A percentile compares a stretch with the other conserved stretches of the same genome.
Conservation (phyloP, 805 yeast species). For the Lipomyces oligophaga region DNA sequence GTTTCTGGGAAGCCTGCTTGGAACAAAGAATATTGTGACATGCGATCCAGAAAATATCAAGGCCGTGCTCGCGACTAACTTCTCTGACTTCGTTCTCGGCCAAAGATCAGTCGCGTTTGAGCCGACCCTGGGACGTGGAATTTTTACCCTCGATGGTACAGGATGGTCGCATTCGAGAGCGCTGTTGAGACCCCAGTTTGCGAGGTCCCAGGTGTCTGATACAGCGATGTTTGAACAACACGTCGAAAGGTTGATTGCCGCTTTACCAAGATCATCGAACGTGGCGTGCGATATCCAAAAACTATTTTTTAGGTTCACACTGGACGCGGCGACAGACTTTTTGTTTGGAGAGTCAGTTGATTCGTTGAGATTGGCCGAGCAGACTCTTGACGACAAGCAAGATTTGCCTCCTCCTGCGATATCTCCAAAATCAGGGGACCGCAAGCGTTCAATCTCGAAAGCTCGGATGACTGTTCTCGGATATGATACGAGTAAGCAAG, state of each 20-base stretch:
- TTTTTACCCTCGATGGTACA: constrained; percentile 38
- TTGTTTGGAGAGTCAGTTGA: constrained; percentile 37
- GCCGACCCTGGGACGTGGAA: constrained; percentile 39
- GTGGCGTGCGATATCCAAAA: constrained; percentile 33
- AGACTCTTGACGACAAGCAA: background rate
- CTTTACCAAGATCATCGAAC: constrained; percentile 10
- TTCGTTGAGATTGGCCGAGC: constrained; percentile 24
- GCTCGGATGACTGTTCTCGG: constrained; percentile 5
- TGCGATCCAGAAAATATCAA: constrained; percentile 38
- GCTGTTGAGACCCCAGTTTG: constrained; percentile 40
- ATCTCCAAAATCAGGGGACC: too few relatives aligned
- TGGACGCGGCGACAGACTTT: constrained; percentile 39
- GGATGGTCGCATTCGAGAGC: constrained; percentile 41
- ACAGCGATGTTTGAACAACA: constrained; percentile 34
- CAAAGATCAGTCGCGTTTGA: constrained; percentile 31
- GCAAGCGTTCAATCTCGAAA: too few relatives aligned
- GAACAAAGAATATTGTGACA: constrained; percentile 5
- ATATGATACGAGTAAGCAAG: constrained; percentile 19
- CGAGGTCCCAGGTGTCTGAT: constrained; percentile 35
- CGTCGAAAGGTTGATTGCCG: constrained; percentile 29
- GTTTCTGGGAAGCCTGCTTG: constrained; percentile 1
- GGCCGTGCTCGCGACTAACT: constrained; percentile 36
- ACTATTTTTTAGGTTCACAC: constrained; percentile 35
- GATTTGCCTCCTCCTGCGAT: too few relatives aligned
- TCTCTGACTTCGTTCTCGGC: constrained; percentile 37